Base-by-base conservation (phyloP, 768 basidiomycete genomes). In the Clitopilus passeckerianus region DNA sequence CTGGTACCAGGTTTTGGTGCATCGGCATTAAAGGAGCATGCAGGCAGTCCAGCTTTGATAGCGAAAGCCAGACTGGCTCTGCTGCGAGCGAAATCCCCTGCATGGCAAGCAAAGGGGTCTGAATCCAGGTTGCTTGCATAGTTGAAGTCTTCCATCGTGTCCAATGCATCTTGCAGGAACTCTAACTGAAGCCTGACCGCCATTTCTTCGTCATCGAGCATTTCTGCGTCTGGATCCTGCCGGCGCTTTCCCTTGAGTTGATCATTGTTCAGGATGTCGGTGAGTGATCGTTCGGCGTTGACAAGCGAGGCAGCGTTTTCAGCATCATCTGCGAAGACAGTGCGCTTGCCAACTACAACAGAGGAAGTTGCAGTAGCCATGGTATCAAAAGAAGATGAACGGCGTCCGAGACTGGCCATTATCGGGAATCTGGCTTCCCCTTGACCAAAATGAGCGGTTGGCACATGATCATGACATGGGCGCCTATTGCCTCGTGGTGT, bases 131-230 rank as follows among this genome's bases (percentile, higher is more conserved):
- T 81, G 57, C 65, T 68, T 0, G 83, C 82, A 10, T 80, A 64
- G 15, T 65, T 68, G 14, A 68, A 59, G 60, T 83, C 81, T 1
- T 70, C 66, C 24, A 76, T 66, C n/a, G 67, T 44, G 0, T 62
- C 64, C 3, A 78, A 58, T 43, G 72, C 59, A 8, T 64, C 61
- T 6, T 68, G 59, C 5, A 80, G 56, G 15, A 74, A 71, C 27
- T 78, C 71, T 2, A 69, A 69, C 57, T 81, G 80, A 0, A 79
- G 43, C 35, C 72, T 70, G 7, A 81, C 67, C 0, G 84, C 84
- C 7, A 75, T 57, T 37, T 81, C 78, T 37, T 77, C 75, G 63
- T 86, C 83, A 0, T 73, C 68, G 6, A 67, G 15, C 1, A 71
- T 66, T 0, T 63, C 60, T 44, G 66, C 71, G 1, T 66, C 67